Base-by-base conservation (phyloP, 768 basidiomycete species). In the Lactarius pseudohatsudake region DNA sequence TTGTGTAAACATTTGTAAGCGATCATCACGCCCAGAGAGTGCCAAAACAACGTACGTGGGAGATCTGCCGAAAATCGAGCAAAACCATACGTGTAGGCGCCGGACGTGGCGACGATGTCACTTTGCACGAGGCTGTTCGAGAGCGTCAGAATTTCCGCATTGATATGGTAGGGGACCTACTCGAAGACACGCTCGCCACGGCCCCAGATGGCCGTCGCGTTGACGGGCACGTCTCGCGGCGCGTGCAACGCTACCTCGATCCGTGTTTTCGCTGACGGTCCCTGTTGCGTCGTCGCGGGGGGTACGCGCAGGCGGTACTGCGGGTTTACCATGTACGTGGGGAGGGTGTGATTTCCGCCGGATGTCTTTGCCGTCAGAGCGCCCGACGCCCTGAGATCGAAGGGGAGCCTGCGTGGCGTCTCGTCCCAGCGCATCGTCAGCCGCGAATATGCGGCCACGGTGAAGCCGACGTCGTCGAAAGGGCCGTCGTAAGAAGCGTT, bases 271-370 rank as follows among this genome's bases (percentile, higher is more conserved):
- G 54, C 32, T 6, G 61, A 66, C 32, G 70, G 67, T 1, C 68
- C 68, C 4, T 40, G 43, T 32, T 56, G 53, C 20, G 10, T 63
- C 15, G 22, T 68, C 4, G 45, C 4, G 3, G 84, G 78, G 61
- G 81, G 78, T 22, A 96, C 77, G 8, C 77, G 81, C 16, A 98
- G 79, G 63, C 83, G 82, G 76, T 92, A 98, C 73, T 97, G 94
- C 0, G 96, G 96, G 73, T 98, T 98, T 58, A 85, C 76, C 87
- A 96, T 90, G 76, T 90, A 97, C 0, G 90, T 88, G 0, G 92
- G 86, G 69, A 86, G 81, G 5, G 85, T 84, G 64, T 87, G 84
- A 72, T 95, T 96, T 1, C 96, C 96, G 0, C 96, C 96, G 0
- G 92, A 84, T 34, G 86, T 92, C 70, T 86, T 87, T 41, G 77